Evolutionary conservation across 768 basidiomycete genomes (phyloP).

Genomic region (Psilocybe subaeruginosa): DNA sequence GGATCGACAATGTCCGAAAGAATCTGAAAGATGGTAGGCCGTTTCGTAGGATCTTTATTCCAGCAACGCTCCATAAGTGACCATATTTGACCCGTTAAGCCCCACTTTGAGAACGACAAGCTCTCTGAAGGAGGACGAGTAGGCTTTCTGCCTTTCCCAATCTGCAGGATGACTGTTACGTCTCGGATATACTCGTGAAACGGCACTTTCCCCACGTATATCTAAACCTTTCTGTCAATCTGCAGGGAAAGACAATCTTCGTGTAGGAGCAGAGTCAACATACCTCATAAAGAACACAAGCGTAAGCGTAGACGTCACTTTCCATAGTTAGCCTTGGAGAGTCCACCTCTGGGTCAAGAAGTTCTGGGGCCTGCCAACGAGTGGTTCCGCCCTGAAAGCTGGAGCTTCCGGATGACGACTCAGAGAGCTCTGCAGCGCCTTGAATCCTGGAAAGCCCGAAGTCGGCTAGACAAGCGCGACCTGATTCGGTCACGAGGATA

Average conservation of each 20-base stretch:
- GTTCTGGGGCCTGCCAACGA: slow-evolving; percentile 41
- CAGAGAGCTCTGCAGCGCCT: slow-evolving; percentile 21
- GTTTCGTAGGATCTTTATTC: slow-evolving; percentile 18
- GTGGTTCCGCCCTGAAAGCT: slow-evolving; percentile 28
- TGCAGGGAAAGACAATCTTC: neutral
- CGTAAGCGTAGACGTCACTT: slow-evolving; percentile 44
- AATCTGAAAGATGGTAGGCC: slow-evolving; percentile 20
- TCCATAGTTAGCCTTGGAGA: slow-evolving; percentile 8
- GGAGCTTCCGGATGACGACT: slow-evolving; percentile 21
- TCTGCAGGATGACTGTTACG: slow-evolving; percentile 24
- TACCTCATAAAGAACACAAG: slow-evolving; percentile 39
- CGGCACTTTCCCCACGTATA: slow-evolving; percentile 28
- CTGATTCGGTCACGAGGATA: slow-evolving; percentile 43
- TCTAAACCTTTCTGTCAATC: slow-evolving; percentile 13
- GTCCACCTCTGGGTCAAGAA: slow-evolving; percentile 28
- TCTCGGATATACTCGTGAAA: slow-evolving; percentile 25
- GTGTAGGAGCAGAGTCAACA: slow-evolving; percentile 3
- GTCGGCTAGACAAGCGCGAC: slow-evolving; percentile 50
- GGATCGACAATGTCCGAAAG: neutral
- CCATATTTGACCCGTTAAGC: slow-evolving; percentile 25
- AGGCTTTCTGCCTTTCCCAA: slow-evolving; percentile 21
- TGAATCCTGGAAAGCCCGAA: slow-evolving; percentile 44
- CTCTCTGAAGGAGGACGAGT: slow-evolving; percentile 14
- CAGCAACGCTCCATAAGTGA: slow-evolving; percentile 28
- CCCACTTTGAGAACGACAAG: slow-evolving; percentile 13